A percentile compares a stretch with the other conserved stretches of the same genome.
Conservation (phyloP, 106 monocot genomes). For the Xerophyta viscosa region DNA sequence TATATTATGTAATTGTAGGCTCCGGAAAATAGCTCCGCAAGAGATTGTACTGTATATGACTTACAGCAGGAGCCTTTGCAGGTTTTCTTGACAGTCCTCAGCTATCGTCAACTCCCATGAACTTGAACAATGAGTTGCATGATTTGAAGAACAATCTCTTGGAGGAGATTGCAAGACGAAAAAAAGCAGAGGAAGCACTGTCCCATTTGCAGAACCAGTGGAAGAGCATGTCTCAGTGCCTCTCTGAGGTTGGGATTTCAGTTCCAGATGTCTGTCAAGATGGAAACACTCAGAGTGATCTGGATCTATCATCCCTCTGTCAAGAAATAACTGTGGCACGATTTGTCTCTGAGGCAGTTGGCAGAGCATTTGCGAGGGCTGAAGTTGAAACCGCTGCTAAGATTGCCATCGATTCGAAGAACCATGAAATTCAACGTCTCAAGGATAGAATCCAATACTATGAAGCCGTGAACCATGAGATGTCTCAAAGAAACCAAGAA, state of each 20-base stretch:
- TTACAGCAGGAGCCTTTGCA: no score
- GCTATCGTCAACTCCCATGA: slow-evolving; percentile 20
- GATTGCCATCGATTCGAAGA: slow-evolving; percentile 42
- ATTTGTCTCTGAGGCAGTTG: slow-evolving; percentile 36
- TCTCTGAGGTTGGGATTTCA: slow-evolving; percentile 46
- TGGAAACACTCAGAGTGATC: slow-evolving; percentile 15
- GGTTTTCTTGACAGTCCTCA: no score
- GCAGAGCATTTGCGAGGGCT: slow-evolving; percentile 39
- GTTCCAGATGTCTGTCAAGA: slow-evolving; percentile 24
- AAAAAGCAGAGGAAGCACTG: slow-evolving; percentile 67
- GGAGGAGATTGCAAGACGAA: slow-evolving; percentile 68
- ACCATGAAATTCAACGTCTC: slow-evolving; percentile 62
- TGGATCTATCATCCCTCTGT: slow-evolving; percentile 36
- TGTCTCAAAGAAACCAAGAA: slow-evolving; percentile 78
- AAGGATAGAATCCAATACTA: slow-evolving; percentile 64
- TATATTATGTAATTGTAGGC: no score
- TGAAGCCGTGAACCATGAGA: slow-evolving; percentile 69
- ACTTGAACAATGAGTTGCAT: slow-evolving; percentile 47
- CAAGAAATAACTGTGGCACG: slow-evolving; percentile 42
- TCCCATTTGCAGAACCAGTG: slow-evolving; percentile 36
- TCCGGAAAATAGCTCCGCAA: no score
- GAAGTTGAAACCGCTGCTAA: slow-evolving; percentile 45
- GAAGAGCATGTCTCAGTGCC: slow-evolving; percentile 35
- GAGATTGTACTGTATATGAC: no score
- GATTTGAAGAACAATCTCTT: slow-evolving; percentile 59